Evolutionary conservation across 23 red algal species (phyloP), one percentile per base, ranked within the genome.

Genomic region (Gracilariopsis chorda): DNA sequence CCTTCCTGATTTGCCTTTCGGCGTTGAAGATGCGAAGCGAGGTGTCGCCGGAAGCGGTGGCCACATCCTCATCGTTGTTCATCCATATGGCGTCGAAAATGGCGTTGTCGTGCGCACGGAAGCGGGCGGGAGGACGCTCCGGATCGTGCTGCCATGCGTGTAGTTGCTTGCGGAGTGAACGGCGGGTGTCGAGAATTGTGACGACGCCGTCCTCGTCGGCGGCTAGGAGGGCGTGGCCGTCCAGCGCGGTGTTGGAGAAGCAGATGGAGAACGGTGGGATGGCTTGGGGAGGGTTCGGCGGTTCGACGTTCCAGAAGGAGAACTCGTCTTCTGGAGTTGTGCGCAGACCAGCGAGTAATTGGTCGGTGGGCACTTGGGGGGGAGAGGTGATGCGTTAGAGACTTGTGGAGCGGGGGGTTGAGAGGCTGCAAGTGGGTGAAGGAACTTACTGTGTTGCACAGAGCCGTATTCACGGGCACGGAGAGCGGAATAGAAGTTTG

Each of bases 51-150:
- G 86, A 69, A n/a, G 94, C 94, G 21, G 94, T 96, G 19, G 79
- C 94, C 21, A 96, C 64, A 27, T 59, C 34, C 36, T 33, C 20
- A 33, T 96, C 94, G 56, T 30, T 48, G 14, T 75, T 51, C 58
- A 96, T 53, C 86, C 86, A 96, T 1, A 77, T 60, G 17, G 82
- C 94, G 55, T 96, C 94, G 77, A 96, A 96, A 12, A 96, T 80
- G 1, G 94, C 94, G 61, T 96, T 96, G 23, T 65, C 48, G 46
- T 96, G 94, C 2, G 77, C 94, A 40, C 57, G 60, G 73, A 86
- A 74, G 47, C 83, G 81, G 5, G 84, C 19, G 2, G 76, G 36
- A 14, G 69, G 73, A 13, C 51, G 19, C 3, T 86, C 82, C 14
- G 63, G 34, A 17, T 9, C 17, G 10, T 17, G 27, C 14, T 25